Conservation (phyloP, 176 grass and related monocot species). For the Puya raimondii region DNA sequence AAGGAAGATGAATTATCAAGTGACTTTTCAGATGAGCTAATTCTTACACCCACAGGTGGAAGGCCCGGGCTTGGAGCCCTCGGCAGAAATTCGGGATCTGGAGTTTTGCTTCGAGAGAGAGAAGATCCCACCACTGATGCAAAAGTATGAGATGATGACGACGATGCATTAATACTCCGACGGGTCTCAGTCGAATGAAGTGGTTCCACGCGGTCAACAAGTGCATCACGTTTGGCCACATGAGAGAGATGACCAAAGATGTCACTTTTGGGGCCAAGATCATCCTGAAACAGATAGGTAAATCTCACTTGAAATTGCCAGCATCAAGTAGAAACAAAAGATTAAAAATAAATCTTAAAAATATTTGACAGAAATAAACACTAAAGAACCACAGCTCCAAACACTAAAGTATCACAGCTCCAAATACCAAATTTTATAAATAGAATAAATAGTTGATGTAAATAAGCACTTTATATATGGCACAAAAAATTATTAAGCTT, state of each 20-base stretch:
- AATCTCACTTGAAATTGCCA: constrained; percentile 13
- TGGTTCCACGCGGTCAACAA: constrained; percentile 51
- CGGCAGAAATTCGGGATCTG: constrained; percentile 62
- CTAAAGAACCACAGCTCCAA: neutral
- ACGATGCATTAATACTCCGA: constrained; percentile 27
- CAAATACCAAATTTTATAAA: too few relatives aligned
- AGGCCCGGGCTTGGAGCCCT: constrained; percentile 68
- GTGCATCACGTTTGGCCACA: constrained; percentile 53
- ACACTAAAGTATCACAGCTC: too few relatives aligned
- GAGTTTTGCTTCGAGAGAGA: constrained; percentile 54
- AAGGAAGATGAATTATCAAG: constrained; percentile 39
- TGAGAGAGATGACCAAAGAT: constrained; percentile 47
- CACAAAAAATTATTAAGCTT: too few relatives aligned
- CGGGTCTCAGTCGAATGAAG: constrained; percentile 39
- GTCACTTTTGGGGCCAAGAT: constrained; percentile 43
- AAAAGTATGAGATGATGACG: constrained; percentile 55
- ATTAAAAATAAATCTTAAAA: constrained; percentile 4
- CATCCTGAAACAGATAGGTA: constrained; percentile 56
- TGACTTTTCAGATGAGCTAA: constrained; percentile 44
- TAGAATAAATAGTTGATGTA: too few relatives aligned
- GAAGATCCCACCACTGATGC: constrained; percentile 50
- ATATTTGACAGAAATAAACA: neutral
- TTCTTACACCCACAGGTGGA: constrained; percentile 59
- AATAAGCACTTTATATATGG: too few relatives aligned
- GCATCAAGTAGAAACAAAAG: constrained; percentile 4